A percentile compares a stretch with the other conserved stretches of the same genome.
Evolutionary conservation across 2,329 filamentous ascomycete genomes (phyloP).

Genomic region (Fusarium incarnatum): DNA sequence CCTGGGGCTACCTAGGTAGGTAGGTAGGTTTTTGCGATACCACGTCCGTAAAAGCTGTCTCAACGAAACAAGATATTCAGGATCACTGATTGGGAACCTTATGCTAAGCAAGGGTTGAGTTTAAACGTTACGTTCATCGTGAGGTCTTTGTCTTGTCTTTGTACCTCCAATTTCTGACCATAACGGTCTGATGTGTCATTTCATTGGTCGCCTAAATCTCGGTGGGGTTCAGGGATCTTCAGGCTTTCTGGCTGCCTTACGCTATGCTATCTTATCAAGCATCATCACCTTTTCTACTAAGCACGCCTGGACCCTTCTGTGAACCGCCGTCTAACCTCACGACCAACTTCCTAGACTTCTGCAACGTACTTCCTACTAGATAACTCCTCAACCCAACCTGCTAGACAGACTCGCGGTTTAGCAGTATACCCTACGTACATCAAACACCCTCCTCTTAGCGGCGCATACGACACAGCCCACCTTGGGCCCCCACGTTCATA

Average conservation of each 20-base stretch:
- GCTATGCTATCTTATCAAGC: slow-evolving; percentile 47
- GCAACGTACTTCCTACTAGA: neutral
- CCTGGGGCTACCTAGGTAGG: too few relatives aligned
- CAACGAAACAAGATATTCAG: too few relatives aligned
- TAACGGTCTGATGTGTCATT: neutral
- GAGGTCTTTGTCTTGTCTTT: too few relatives aligned
- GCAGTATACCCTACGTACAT: neutral
- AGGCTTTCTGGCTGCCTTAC: slow-evolving; percentile 43
- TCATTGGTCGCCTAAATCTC: slow-evolving; percentile 41
- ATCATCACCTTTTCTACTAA: slow-evolving; percentile 46
- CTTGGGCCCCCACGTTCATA: slow-evolving; percentile 54
- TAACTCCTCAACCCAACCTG: neutral
- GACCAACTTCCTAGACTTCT: slow-evolving; percentile 7
- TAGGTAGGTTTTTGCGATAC: too few relatives aligned
- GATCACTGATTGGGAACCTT: too few relatives aligned
- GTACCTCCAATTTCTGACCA: neutral
- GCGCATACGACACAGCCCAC: slow-evolving; percentile 39
- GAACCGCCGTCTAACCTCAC: slow-evolving; percentile 20
- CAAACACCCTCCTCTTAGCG: neutral
- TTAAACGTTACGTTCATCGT: too few relatives aligned
- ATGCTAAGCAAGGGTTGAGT: too few relatives aligned
- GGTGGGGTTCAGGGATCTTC: slow-evolving; percentile 27
- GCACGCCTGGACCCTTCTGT: slow-evolving; percentile 36
- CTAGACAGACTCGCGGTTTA: neutral
- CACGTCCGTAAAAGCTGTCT: too few relatives aligned